A percentile compares a stretch with the other conserved stretches of the same genome.
Evolutionary conservation across 139 green algal genomes (phyloP).

Genomic region (Closterium sp.): DNA sequence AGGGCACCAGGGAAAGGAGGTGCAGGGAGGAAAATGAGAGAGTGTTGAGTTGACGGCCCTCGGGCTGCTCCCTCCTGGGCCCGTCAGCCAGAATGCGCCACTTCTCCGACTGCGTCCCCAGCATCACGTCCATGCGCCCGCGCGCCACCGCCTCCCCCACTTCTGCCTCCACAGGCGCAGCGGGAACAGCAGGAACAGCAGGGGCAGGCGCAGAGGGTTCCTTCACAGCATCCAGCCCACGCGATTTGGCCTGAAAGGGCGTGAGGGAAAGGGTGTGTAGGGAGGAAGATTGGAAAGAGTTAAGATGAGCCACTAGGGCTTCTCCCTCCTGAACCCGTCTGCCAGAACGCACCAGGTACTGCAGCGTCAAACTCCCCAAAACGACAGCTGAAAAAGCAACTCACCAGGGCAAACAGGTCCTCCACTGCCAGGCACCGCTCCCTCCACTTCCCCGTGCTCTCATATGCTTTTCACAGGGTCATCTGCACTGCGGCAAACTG

Average conservation of each 20-base stretch:
- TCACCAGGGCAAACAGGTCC: constrained; percentile 25
- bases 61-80: constrained; percentile 12
- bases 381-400: too few species aligned
- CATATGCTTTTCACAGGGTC: background rate
- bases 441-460: background rate
- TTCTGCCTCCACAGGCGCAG: too few species aligned
- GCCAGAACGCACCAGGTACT: too few species aligned
- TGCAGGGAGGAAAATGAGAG: background rate
- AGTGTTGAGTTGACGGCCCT: constrained; percentile 18
- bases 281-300: too few species aligned
- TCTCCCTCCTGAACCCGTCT: too few species aligned
- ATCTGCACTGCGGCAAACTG: constrained; percentile 12
- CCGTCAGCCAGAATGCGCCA: constrained; percentile 32
- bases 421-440: constrained; percentile 19
- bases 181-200: too few species aligned
- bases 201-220: too few species aligned
- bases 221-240: too few species aligned
- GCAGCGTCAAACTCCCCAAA: too few species aligned
- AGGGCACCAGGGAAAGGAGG: background rate
- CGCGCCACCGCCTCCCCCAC: background rate
- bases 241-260: too few species aligned
- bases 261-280: too few species aligned
- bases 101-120: constrained; percentile 7
- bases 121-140: constrained; percentile 26
- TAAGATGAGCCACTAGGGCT: too few species aligned